Evolutionary conservation across 805 yeast genomes (phyloP), one percentile per base, ranked within the genome.

Genomic region (Priceomyces melissophilus): DNA sequence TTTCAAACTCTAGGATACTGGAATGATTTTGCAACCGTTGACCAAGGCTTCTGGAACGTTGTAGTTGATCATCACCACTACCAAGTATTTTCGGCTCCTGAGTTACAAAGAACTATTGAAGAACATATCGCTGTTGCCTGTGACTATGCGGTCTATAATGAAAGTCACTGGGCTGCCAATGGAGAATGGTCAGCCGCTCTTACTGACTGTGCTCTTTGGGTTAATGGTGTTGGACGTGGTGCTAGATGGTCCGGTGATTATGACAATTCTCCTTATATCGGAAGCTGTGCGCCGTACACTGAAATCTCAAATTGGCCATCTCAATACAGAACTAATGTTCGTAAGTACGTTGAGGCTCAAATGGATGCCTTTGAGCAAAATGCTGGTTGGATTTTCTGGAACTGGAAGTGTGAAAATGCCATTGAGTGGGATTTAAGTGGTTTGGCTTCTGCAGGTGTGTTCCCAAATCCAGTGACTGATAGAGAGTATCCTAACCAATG

Each of bases 141-240:
- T 47, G 36, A 49, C 30, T 61, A 55, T 52, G 71, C 72, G 12
- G 54, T 57, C 16, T 48, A 62, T 27, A 55, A 65, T 11, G 88
- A 85, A 59, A 62, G 70, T 52, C 87, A 84, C 61, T 85, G 91
- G 87, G 75, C 76, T 40, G 71, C 89, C 26, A 75, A 79, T 35
- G 97, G 96, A 46, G 96, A 89, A 68, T 90, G 91, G 87, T 71
- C 87, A 16, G 95, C 89, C 10, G 97, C 97, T 1, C 73, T 90
- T 49, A 89, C 96, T 3, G 96, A 90, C 65, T 90, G 97, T 69
- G 78, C 93, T 5, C 73, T 73, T 43, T 84, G 95, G 95, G 67
- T 90, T 36, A 90, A 90, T 55, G 96, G 97, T 57, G 90, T 84
- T 14, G 82, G 81, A 40, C 69, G 80, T 44, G 95, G 95, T 45